Base-by-base conservation (phyloP, 176 grass and related monocot genomes). In the Neostapfia colusana region DNA sequence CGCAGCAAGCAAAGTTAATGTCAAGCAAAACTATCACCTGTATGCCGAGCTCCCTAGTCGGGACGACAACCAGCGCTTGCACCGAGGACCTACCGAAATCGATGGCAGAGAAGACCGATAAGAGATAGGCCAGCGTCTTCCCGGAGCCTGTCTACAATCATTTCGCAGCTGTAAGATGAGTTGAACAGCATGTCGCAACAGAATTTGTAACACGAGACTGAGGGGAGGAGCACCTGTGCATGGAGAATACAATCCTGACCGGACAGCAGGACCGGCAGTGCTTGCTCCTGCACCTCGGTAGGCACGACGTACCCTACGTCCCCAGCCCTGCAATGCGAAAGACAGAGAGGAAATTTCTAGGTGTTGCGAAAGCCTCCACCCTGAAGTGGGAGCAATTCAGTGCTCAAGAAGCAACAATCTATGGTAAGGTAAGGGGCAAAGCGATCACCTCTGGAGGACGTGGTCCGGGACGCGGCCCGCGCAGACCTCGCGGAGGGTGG, bases 11-110 rank as follows among this genome's bases (percentile, higher is more conserved):
- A n/a, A 63, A 76, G 28, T 36, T 14, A 37, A 69, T 45, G 31
- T 31, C 31, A 31, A 31, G 3, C 1, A 31, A 31, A 31, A 31
- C 31, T 31, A 25, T 58, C 74, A 94, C 95, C 89, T 99, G 91
- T 45, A 99, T 99, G 68, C 95, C 95, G 39, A 99, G 95, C 83
- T 99, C 95, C 61, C 95, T 89, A 15, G 89, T 95, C 0, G 89
- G 95, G 63, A 99, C 91, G 9, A 99, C 78, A 69, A 99, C 85
- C 81, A 95, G 67, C 3, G 91, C 95, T 89, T 92, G 95, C 77
- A 92, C 91, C 0, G 87, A 85, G 45, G 95, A 98, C 46, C 95
- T 93, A 25, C 46, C 25, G 27, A 90, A 43, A 31, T 98, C 91
- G 73, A 98, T 80, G 38, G 83, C 51, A 10, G 91, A 80, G 89